Evolutionary conservation across 164 flowering plant species (phyloP).

Genomic region (Paratinospora sagittata): DNA sequence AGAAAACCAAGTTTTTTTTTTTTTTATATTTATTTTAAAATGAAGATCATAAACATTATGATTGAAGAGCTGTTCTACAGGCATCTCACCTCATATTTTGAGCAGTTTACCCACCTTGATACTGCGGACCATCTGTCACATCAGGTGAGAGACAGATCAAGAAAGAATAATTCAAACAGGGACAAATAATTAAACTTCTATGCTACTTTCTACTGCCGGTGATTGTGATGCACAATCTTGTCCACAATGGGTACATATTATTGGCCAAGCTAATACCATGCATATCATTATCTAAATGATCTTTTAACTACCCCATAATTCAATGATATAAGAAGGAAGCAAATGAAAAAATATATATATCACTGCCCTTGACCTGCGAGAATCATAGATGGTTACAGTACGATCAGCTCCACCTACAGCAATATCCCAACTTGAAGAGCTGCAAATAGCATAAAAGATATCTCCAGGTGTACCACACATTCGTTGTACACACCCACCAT

Average conservation of each 20-base stretch:
- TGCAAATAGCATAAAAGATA: slow-evolving; percentile 55
- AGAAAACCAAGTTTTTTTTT: neutral
- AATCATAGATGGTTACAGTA: slow-evolving; percentile 73
- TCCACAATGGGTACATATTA: too few relatives aligned
- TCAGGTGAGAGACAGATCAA: slow-evolving; percentile 11
- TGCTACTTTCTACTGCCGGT: neutral
- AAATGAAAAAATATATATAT: neutral
- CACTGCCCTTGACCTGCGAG: slow-evolving; percentile 56
- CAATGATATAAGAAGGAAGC: neutral
- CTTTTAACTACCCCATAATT: neutral
- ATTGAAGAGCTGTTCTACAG: neutral
- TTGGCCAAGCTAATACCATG: neutral
- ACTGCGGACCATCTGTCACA: slow-evolving; percentile 67
- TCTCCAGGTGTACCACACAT: slow-evolving; percentile 69
- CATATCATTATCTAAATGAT: neutral
- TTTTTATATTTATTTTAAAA: too few relatives aligned
- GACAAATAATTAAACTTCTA: neutral
- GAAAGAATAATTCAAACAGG: neutral
- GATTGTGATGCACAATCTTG: neutral
- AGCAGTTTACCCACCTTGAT: slow-evolving; percentile 75
- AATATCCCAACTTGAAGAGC: slow-evolving; percentile 55
- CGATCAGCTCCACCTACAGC: slow-evolving; percentile 93
- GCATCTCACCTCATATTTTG: slow-evolving; percentile 72
- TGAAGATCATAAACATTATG: neutral
- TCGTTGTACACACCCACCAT: slow-evolving; percentile 71